Percentiles rank a stretch among this genome's conserved stretches.
These are phyloP conservation scores for Diplodia corticola DNA, from an alignment of 2,329 filamentous ascomycete species.

Conservation along the genomic window DNA sequence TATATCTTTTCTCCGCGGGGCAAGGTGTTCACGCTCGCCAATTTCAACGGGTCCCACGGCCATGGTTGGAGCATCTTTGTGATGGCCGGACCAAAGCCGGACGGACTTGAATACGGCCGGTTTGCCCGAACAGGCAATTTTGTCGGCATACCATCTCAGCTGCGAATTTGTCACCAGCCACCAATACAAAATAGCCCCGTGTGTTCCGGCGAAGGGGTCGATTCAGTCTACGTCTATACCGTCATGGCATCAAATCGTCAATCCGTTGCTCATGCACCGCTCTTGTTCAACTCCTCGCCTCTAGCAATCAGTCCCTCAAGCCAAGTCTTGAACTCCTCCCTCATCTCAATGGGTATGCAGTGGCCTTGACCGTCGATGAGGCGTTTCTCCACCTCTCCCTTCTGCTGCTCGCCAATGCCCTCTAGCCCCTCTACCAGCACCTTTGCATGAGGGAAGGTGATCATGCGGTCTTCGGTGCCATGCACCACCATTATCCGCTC, in stretches of 20 bases:
- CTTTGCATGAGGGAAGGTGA: constrained; percentile 68
- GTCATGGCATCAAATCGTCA: neutral
- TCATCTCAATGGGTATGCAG: constrained; percentile 70
- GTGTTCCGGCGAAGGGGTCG: neutral
- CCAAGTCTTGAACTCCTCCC: constrained; percentile 66
- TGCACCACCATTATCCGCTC: constrained; percentile 76
- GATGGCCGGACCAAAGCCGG: constrained; percentile 2
- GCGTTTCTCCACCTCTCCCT: constrained; percentile 53
- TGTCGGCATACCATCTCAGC: neutral
- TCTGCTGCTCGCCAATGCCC: constrained; percentile 34
- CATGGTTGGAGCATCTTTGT: neutral
- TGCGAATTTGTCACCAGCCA: neutral
- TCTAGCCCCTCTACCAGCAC: constrained; percentile 64
- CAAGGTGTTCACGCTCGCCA: neutral
- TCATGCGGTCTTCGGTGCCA: constrained; percentile 76
- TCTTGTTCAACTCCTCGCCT: constrained; percentile 48
- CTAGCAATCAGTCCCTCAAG: constrained; percentile 61
- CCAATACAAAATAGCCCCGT: neutral
- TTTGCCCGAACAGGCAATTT: constrained; percentile 3
- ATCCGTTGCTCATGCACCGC: neutral
- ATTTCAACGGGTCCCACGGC: neutral
- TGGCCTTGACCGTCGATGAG: constrained; percentile 75
- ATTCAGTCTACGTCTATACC: neutral
- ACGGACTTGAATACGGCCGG: neutral
- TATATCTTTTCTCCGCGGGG: neutral